Base-by-base conservation (phyloP, 495 filamentous ascomycete genomes). In the Penicillium robsamsonii region DNA sequence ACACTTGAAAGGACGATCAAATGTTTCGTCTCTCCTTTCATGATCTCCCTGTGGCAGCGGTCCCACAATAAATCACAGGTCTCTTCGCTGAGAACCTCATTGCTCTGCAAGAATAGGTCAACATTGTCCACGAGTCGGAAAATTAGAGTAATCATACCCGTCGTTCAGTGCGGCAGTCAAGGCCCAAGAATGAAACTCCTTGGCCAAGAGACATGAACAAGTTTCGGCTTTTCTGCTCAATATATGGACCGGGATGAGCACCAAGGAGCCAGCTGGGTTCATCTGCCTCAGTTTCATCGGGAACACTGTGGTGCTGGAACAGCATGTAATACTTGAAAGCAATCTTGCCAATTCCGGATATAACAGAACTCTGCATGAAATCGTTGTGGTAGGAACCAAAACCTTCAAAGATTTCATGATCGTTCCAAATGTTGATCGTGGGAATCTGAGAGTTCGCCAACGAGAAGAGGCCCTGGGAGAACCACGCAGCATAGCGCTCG, bases 251-350 rank as follows among this genome's bases (percentile, higher is more conserved):
- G 11, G 87, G 88, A 17, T 79, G 70, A 30, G 79, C 75, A 24
- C 94, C 94, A 15, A 97, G 76, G 27, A 92, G 69, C 95, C 95
- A 98, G 68, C 89, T 96, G 9, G 92, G 91, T 68, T 98, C 94
- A 15, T 90, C 81, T 53, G 82, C 74, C 59, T 92, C 84, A 1
- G 83, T 87, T 70, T 97, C 93, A 15, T 87, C 83, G 0, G 81
- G 78, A 20, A 93, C 77, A 62, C 86, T 94, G 69, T 98, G 94
- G 64, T 98, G 94, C 70, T 98, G 94, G 75, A 97, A 98, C 7
- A 98, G 80, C 84, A 98, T 85, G 65, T 98, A 98, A 65, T 97
- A 97, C 68, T 97, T 98, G 79, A 93, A 96, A 2, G 93, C 94
- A 46, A 97, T 84, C 46, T 86, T 86, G 10, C 94, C 94, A 38